Conservation (phyloP, 768 basidiomycete genomes). For the Lactarius vividus region DNA sequence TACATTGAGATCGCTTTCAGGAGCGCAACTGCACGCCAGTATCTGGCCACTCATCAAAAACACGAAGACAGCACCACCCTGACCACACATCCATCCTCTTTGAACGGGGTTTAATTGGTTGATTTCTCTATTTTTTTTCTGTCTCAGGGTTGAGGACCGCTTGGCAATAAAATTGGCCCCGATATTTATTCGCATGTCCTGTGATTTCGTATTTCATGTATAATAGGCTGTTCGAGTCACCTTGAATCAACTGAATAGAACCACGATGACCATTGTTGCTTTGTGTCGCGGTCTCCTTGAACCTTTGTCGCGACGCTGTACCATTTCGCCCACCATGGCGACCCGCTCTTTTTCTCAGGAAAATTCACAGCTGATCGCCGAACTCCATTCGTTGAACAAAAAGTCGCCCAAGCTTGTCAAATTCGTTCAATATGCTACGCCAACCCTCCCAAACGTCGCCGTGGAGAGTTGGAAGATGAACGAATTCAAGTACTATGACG, state of each 20-base stretch:
- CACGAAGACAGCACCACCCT: neutral
- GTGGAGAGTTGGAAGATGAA: constrained; percentile 97
- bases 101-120: neutral
- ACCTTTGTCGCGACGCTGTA: neutral
- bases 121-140: neutral
- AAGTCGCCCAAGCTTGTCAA: constrained; percentile 64
- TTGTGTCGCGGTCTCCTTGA: neutral
- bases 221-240: neutral
- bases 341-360: constrained; percentile 32
- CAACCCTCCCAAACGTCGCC: constrained; percentile 50
- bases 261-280: neutral
- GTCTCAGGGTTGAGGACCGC: neutral
- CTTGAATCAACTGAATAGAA: neutral
- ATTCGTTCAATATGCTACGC: constrained; percentile 53
- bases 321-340: constrained; percentile 26
- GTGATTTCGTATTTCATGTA: neutral
- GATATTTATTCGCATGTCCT: neutral
- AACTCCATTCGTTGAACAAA: constrained; percentile 51
- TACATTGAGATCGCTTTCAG: neutral
- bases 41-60: constrained; percentile 3
- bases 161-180: neutral
- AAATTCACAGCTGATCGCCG: constrained; percentile 60
- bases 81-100: neutral
- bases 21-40: constrained; percentile 4
- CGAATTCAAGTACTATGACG: constrained; percentile 89